phyloP scores from a whole-genome alignment of 768 basidiomycete genomes.

The Pluteus cervinus region DNA sequence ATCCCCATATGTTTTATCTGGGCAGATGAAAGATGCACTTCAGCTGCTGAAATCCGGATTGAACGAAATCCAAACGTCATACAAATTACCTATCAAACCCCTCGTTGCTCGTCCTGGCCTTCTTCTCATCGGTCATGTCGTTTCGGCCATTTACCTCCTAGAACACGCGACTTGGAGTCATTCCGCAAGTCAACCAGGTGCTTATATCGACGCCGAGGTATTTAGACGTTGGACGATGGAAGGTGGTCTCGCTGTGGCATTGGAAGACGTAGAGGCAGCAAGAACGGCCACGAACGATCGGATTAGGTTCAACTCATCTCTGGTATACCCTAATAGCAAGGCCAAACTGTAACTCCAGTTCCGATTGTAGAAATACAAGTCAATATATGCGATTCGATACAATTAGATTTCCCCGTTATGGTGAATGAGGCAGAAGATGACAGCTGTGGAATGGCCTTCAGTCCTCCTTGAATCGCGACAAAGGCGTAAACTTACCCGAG shows the following conservation, averaged over 20 bases:
- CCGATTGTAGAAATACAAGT: slow-evolving; percentile 7
- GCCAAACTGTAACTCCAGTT: slow-evolving; percentile 16
- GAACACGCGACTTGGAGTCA: slow-evolving; percentile 67
- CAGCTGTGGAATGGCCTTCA: slow-evolving; percentile 33
- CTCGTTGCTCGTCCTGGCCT: slow-evolving; percentile 53
- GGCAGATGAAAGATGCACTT: slow-evolving; percentile 21
- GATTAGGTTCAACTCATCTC: slow-evolving; percentile 18
- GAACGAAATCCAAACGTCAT: slow-evolving; percentile 30
- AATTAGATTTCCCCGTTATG: slow-evolving; percentile 11
- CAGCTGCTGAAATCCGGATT: slow-evolving; percentile 32
- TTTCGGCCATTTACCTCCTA: slow-evolving; percentile 51
- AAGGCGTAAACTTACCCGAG: slow-evolving; percentile 54
- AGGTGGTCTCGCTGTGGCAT: slow-evolving; percentile 36
- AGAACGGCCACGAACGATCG: slow-evolving; percentile 16
- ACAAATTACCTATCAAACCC: slow-evolving; percentile 34
- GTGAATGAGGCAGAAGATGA: slow-evolving; percentile 51
- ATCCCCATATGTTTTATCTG: slow-evolving; percentile 28
- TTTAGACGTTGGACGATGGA: slow-evolving; percentile 44
- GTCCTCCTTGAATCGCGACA: not conserved
- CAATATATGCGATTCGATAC: slow-evolving; percentile 6
- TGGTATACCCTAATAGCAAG: slow-evolving; percentile 27
- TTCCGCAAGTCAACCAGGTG: slow-evolving; percentile 18
- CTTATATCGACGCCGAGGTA: slow-evolving; percentile 41
- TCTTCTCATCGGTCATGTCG: slow-evolving; percentile 48
- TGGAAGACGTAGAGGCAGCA: slow-evolving; percentile 28